A percentile compares a stretch with the other conserved stretches of the same genome.
Conservation (phyloP, 2,329 filamentous ascomycete species). For the Lecanicillium sp. region DNA sequence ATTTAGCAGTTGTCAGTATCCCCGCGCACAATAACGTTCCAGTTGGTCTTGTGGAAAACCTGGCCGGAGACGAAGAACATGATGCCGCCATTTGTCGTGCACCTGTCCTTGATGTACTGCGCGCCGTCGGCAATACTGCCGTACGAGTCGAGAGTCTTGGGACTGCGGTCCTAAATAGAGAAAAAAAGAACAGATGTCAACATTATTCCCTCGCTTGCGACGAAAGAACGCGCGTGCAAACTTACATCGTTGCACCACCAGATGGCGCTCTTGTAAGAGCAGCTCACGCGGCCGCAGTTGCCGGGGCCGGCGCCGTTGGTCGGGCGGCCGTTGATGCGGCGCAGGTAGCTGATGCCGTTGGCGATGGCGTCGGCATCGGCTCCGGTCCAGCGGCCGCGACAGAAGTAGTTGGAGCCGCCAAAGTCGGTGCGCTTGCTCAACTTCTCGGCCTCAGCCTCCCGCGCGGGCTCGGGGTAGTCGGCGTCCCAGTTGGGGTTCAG, state of each 20-base stretch:
- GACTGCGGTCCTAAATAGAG: neutral
- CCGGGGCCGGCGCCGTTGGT: constrained; percentile 2
- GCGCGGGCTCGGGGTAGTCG: no score
- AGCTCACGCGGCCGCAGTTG: constrained; percentile 14
- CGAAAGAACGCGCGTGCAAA: neutral
- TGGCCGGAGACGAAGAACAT: no score
- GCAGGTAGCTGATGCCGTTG: constrained; percentile 9
- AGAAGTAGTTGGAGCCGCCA: no score
- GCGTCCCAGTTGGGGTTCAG: neutral
- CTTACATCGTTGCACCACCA: constrained; percentile 14
- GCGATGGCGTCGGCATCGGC: neutral
- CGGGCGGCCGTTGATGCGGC: neutral
- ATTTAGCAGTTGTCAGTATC: no score
- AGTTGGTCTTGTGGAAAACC: no score
- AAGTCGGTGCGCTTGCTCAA: no score
- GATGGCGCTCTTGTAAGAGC: constrained; percentile 11
- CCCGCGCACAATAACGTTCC: no score
- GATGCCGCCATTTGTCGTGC: no score
- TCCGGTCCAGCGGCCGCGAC: no score
- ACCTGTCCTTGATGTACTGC: constrained; percentile 2
- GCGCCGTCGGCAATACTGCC: constrained; percentile 11
- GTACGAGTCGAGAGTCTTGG: constrained; percentile 7
- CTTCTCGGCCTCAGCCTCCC: no score
- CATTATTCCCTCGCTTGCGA: neutral
- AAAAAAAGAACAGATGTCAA: neutral